Evolutionary conservation across 129 eudicot genomes (phyloP).

Genomic region (Centella asiatica): DNA sequence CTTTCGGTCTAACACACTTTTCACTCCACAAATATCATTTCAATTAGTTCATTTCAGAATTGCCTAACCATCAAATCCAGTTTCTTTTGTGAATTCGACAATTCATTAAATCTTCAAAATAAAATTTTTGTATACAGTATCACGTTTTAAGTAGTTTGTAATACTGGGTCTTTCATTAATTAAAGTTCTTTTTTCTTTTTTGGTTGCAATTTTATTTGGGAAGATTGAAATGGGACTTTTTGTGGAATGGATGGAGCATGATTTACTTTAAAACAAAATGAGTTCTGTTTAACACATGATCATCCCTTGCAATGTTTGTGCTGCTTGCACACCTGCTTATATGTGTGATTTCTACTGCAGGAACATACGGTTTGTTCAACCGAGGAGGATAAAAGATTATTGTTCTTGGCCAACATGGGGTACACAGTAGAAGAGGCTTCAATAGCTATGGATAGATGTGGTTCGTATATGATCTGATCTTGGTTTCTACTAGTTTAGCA

Average conservation of each 20-base stretch:
- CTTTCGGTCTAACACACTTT: too few relatives aligned
- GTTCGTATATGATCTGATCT: slow-evolving; percentile 22
- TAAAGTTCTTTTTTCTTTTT: not conserved
- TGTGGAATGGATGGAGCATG: too few relatives aligned
- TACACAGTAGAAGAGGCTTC: slow-evolving; percentile 57
- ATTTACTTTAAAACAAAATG: too few relatives aligned
- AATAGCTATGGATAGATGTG: slow-evolving; percentile 85
- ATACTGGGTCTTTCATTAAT: not conserved
- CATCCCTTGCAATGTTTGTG: not conserved
- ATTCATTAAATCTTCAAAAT: too few relatives aligned
- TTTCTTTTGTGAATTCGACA: too few relatives aligned
- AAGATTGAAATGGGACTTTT: too few relatives aligned
- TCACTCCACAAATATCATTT: too few relatives aligned
- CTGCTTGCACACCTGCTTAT: not conserved
- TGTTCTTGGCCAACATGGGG: slow-evolving; percentile 57
- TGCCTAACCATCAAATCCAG: too few relatives aligned
- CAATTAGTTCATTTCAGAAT: too few relatives aligned
- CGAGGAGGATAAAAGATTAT: slow-evolving; percentile 32
- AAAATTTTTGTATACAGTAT: too few relatives aligned
- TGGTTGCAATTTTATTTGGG: not conserved
- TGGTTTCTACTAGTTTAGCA: too few relatives aligned
- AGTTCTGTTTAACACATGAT: not conserved
- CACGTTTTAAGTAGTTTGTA: too few relatives aligned
- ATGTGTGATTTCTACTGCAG: slow-evolving; percentile 30
- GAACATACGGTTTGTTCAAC: slow-evolving; percentile 32